Evolutionary conservation across 805 yeast species (phyloP).

Genomic region (Pichia heedii): DNA sequence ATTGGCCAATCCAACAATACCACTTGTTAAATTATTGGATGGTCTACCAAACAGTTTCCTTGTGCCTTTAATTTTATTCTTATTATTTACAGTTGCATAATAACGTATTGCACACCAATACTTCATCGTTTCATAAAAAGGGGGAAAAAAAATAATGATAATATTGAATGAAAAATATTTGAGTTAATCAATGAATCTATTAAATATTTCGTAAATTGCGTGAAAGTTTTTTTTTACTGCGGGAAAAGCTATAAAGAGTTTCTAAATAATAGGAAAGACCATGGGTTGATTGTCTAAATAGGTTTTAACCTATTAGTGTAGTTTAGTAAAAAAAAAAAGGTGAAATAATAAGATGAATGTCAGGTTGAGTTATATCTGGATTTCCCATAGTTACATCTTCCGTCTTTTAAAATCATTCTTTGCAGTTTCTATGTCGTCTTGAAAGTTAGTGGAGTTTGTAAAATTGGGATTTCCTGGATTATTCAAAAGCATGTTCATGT

Average conservation of each 20-base stretch:
- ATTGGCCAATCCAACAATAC: constrained; percentile 57
- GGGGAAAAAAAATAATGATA: no score
- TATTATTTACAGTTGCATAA: constrained; percentile 1
- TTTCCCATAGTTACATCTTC: background rate
- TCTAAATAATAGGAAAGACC: background rate
- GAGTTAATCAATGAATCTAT: no score
- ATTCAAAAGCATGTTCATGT: background rate
- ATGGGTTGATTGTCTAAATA: background rate
- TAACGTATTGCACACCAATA: background rate
- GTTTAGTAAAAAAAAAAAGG: background rate
- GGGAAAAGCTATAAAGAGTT: background rate
- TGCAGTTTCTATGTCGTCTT: no score
- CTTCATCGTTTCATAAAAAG: background rate
- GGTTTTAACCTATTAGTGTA: background rate
- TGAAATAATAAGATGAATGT: no score
- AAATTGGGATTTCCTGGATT: background rate
- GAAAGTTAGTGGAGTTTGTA: no score
- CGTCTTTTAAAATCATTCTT: background rate
- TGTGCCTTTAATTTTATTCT: background rate
- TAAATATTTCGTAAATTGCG: background rate
- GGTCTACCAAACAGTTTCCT: constrained; percentile 26
- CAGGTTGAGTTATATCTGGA: background rate
- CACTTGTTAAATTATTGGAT: constrained; percentile 30
- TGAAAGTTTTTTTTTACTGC: background rate
- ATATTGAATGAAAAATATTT: no score